Evolutionary conservation across 1,139 yeast species (phyloP), one percentile per base, ranked within the genome.

Genomic region (Debaryomyces sp.): DNA sequence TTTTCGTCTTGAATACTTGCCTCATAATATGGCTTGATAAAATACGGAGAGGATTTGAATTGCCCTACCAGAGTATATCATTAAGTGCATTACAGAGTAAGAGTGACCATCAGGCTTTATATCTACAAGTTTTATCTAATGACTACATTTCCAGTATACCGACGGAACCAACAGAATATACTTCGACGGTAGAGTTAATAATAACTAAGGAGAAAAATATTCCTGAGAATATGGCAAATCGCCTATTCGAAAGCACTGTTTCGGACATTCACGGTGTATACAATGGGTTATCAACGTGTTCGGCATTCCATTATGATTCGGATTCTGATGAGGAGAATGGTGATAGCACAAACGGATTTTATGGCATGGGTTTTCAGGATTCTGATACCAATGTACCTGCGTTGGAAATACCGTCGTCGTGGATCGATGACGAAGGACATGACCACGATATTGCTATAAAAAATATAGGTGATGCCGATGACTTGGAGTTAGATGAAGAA

Each of bases 1-100:
- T 77, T 6, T 76, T 61, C 54, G 76, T 76, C n/a, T 61, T 77
- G 47, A 74, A 75, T 54, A 66, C 72, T 6, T 56, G 64, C 48
- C 52, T 77, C 24, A 49, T 76, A 7, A 44, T 77, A 9, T 77
- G 80, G 79, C 64, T 70, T 40, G 50, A 58, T n/a, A 27, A 36
- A 1, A 46, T 53, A n/a, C 51, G 54, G 7, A 38, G 50, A 18
- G 82, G 82, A 1, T 49, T 77, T 24, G 77, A 71, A 51, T 47
- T 77, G 9, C 73, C 78, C 4, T 78, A 77, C 60, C 73, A 67
- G 46, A 54, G 56, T 17, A 66, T 78, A 3, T 58, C 69, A 9
- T 55, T 77, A 29, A 79, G 73, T 56, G 81, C 78, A 2, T 52
- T 75, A 35, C 67, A 67, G 36, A 59, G 52, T 18, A 54, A 54